phyloP scores from a whole-genome alignment of 202 grass and related monocot genomes.

The Brachypodium distachyon region DNA sequence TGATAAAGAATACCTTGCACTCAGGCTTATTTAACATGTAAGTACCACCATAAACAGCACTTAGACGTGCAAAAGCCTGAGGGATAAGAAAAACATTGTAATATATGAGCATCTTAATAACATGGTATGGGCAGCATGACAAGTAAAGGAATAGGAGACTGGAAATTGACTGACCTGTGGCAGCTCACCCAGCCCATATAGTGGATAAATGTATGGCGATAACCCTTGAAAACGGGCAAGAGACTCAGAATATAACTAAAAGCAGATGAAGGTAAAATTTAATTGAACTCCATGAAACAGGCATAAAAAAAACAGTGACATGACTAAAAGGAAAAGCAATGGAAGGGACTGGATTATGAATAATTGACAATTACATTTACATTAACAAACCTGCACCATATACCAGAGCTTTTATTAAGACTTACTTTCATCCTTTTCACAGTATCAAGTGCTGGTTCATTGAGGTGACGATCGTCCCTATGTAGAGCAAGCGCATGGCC shows the following conservation, averaged over 20 bases:
- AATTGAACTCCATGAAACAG: neutral
- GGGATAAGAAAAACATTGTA: constrained; percentile 16
- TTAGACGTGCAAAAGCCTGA: constrained; percentile 83
- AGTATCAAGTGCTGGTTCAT: constrained; percentile 78
- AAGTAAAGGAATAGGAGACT: constrained; percentile 3
- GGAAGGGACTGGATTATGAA: neutral
- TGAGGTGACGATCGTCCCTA: constrained; percentile 56
- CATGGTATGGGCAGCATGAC: neutral
- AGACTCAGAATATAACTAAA: constrained; percentile 77
- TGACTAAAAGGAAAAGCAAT: neutral
- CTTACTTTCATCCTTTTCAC: constrained; percentile 85
- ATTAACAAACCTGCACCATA: constrained; percentile 12
- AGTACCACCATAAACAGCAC: constrained; percentile 96
- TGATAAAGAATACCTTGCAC: constrained; percentile 61
- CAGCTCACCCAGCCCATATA: constrained; percentile 76
- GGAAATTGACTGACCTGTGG: constrained; percentile 56
- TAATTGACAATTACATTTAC: neutral
- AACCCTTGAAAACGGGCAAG: constrained; percentile 83
- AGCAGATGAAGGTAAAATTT: constrained; percentile 14
- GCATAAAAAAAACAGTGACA: neutral
- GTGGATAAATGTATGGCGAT: constrained; percentile 82
- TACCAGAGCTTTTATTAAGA: constrained; percentile 1
- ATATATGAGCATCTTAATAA: constrained; percentile 2
- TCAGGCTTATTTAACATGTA: constrained; percentile 96
- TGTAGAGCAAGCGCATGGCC: constrained; percentile 77